Evolutionary conservation across 495 filamentous ascomycete species (phyloP).

Genomic region (Podospora australis): DNA sequence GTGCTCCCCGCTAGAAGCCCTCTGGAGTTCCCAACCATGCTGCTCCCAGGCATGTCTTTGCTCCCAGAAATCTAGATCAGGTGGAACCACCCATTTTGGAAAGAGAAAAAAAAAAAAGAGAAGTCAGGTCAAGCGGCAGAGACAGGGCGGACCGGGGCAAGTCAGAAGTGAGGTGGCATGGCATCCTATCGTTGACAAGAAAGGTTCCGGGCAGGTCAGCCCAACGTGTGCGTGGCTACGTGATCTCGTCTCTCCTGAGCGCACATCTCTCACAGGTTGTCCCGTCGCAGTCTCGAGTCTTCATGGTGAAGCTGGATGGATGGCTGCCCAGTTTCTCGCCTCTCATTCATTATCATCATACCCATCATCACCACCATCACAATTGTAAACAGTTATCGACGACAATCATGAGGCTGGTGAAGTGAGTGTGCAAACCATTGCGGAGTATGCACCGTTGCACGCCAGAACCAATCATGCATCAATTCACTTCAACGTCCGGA

Average conservation of each 20-base stretch:
- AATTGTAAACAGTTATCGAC: no score
- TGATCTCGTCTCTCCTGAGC: neutral
- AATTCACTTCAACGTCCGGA: no score
- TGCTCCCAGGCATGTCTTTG: neutral
- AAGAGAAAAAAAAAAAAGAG: no score
- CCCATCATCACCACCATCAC: no score
- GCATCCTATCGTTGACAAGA: neutral
- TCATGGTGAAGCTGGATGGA: neutral
- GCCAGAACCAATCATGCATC: no score
- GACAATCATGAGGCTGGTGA: no score
- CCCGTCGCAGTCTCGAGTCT: no score
- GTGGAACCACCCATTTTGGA: neutral
- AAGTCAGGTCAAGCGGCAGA: no score
- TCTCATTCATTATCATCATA: neutral
- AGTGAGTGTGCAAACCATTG: no score
- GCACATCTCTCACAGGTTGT: no score
- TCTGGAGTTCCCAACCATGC: constrained; percentile 2
- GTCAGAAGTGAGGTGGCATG: neutral
- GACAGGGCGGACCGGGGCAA: neutral
- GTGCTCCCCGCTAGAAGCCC: constrained; percentile 14
- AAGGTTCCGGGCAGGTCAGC: neutral
- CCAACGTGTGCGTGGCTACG: constrained; percentile 3
- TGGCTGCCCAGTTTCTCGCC: neutral
- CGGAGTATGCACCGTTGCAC: no score
- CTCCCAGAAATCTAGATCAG: neutral